Conservation (phyloP, 176 grass and related monocot species). For the Tillandsia fasciculata region DNA sequence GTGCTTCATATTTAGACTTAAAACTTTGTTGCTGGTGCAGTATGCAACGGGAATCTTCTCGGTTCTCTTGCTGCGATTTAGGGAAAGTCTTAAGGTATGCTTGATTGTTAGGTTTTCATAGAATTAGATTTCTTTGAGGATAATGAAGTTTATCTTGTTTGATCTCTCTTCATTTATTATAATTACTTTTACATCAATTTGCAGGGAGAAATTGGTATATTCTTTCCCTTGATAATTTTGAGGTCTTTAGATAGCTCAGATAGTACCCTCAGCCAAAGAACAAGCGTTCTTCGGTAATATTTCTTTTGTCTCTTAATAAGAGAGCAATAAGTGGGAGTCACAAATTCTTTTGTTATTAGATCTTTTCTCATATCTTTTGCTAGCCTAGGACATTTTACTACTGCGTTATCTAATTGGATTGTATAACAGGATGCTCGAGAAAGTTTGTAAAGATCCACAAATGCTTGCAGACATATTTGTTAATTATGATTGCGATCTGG, state of each 20-base stretch:
- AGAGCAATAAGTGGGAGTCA: background rate
- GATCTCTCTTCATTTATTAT: constrained; percentile 16
- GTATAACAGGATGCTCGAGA: constrained; percentile 84
- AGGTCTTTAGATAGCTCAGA: constrained; percentile 91
- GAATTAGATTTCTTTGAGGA: background rate
- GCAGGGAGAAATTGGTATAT: constrained; percentile 99
- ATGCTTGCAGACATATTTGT: constrained; percentile 99
- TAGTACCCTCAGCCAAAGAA: constrained; percentile 58
- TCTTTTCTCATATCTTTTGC: constrained; percentile 10
- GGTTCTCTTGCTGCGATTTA: constrained; percentile 92
- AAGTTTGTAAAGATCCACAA: constrained; percentile 96
- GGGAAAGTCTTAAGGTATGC: constrained; percentile 91
- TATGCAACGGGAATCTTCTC: constrained; percentile 94
- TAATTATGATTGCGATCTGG: constrained; percentile 99
- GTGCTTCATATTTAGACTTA: constrained; percentile 16
- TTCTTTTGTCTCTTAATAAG: constrained; percentile 12
- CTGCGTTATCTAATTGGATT: constrained; percentile 27
- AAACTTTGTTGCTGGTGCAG: constrained; percentile 43
- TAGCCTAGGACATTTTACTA: background rate
- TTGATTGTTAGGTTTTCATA: constrained; percentile 14
- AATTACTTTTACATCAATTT: constrained; percentile 15
- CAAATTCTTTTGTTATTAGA: background rate
- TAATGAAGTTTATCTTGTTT: constrained; percentile 21
- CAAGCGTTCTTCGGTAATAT: constrained; percentile 84
- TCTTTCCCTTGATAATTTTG: constrained; percentile 96